phyloP scores from a whole-genome alignment of 2,329 filamentous ascomycete species.

The Penicillium sp. region DNA sequence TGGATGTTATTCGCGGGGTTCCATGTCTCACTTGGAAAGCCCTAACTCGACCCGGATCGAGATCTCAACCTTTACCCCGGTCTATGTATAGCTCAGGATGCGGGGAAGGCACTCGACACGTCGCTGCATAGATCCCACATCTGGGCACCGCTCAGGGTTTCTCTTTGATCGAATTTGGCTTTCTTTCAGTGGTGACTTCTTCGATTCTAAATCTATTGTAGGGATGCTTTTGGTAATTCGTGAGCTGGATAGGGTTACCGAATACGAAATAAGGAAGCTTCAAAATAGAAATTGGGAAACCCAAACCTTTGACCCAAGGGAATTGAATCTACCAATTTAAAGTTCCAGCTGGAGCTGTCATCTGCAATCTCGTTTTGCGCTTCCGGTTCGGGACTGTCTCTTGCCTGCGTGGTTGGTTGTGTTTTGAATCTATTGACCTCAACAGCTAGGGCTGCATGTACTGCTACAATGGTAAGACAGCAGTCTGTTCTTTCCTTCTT shows the following conservation, averaged over 20 bases:
- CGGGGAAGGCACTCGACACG: slow-evolving; percentile 3
- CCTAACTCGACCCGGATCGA: slow-evolving; percentile 5
- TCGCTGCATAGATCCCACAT: slow-evolving; percentile 7
- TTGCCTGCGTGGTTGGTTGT: slow-evolving; percentile 6
- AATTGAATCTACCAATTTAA: background rate
- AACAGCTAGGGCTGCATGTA: background rate
- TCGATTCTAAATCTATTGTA: background rate
- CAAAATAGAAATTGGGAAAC: background rate
- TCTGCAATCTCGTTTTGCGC: slow-evolving; percentile 2
- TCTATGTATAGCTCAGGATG: slow-evolving; percentile 6
- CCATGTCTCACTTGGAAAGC: slow-evolving; percentile 19
- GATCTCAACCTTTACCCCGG: slow-evolving; percentile 2
- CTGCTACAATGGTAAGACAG: slow-evolving; percentile 4
- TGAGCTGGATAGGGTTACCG: background rate
- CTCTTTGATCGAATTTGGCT: background rate
- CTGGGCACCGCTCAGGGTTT: background rate
- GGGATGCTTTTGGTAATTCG: background rate
- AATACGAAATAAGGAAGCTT: background rate
- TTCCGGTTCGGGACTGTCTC: slow-evolving; percentile 1
- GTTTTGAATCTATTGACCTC: slow-evolving; percentile 3
- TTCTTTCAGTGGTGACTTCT: background rate
- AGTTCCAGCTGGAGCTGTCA: slow-evolving; percentile 3
- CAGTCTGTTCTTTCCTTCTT: background rate
- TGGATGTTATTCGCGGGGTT: background rate
- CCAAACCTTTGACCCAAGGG: background rate